Base-by-base conservation (phyloP, 2,329 filamentous ascomycete genomes). In the Ustulina deusta region DNA sequence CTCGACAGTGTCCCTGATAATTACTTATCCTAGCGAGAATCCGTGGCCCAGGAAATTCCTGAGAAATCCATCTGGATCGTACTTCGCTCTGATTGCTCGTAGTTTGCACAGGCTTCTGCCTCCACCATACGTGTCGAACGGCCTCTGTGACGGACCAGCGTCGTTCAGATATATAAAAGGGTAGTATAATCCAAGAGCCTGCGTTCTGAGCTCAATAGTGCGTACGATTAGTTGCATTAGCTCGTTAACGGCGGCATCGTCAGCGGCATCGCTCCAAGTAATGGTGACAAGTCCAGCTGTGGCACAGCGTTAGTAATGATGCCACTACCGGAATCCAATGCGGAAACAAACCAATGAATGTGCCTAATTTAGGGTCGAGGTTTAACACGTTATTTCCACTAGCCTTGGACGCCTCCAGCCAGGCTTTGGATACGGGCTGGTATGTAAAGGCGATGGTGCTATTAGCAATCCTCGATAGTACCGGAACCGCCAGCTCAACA, bases 121-220 rank as follows among this genome's bases (percentile, higher is more conserved):
- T n/a, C 51, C 38, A 13, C 65, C 66, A 38, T 66, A 62, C 15
- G 63, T 67, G 10, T 32, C 48, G 29, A 67, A 69, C 3, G 69
- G 69, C n/a, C 10, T 46, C 22, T 67, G 69, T 20, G 57, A 38
- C 17, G 59, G 52, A 1, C 60, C 56, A 3, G 63, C 65, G 15
- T 71, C 66, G 36, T 68, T 68, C 0, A 71, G 66, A 32, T 71
- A 71, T 42, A 51, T 63, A 34, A 71, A 69, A n/a, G 55, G 55
- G 63, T 66, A 64, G 46, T 55, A 60, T 42, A 69, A 17, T 6
- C 63, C 66, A 15, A 71, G 52, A 20, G 42, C 51, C 11, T 61
- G 22, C 15, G 58, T 64, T 59, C 61, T 49, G n/a, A 40, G 38
- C 7, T 63, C 52, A 32, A 69, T 60, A 15, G 65, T 52, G 20